These are phyloP conservation scores for Pistacia atlantica DNA, from an alignment of 345 rosid species.

Conservation along the genomic window DNA sequence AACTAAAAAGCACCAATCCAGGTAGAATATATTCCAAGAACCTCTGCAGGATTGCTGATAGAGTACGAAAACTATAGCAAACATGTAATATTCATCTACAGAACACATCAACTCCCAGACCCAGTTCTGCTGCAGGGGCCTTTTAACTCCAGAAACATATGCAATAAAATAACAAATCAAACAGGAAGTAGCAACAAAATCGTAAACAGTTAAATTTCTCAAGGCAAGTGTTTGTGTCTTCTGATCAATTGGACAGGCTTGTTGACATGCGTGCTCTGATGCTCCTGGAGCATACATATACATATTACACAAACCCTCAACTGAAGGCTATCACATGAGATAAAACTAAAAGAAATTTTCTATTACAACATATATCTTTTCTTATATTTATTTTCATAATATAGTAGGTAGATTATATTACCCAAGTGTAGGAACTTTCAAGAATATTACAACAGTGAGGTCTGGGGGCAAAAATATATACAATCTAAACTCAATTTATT, in stretches of 20 bases:
- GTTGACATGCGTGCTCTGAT: conserved; percentile 31
- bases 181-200: conserved; percentile 25
- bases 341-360: conserved; percentile 23
- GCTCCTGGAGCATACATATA: conserved; percentile 38
- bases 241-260: conserved; percentile 38
- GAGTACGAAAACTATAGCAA: conserved; percentile 57
- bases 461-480: background rate
- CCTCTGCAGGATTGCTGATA: conserved; percentile 72
- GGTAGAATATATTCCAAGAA: conserved; percentile 71
- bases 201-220: conserved; percentile 28
- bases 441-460: background rate
- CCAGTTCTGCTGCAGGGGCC: conserved; percentile 59
- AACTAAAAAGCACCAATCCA: conserved; percentile 66
- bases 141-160: conserved; percentile 47
- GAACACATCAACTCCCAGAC: conserved; percentile 56
- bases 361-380: background rate
- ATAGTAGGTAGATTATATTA: background rate
- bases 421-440: background rate
- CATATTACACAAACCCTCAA: conserved; percentile 32
- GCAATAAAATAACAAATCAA: conserved; percentile 36
- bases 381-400: background rate
- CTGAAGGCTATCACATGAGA: conserved; percentile 20
- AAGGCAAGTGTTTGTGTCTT: conserved; percentile 31
- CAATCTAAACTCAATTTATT: background rate
- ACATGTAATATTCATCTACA: conserved; percentile 57